Evolutionary conservation across 1,284 basidiomycete genomes (phyloP), one percentile per base, ranked within the genome.

Genomic region (Cystobasidiaceae sp.): DNA sequence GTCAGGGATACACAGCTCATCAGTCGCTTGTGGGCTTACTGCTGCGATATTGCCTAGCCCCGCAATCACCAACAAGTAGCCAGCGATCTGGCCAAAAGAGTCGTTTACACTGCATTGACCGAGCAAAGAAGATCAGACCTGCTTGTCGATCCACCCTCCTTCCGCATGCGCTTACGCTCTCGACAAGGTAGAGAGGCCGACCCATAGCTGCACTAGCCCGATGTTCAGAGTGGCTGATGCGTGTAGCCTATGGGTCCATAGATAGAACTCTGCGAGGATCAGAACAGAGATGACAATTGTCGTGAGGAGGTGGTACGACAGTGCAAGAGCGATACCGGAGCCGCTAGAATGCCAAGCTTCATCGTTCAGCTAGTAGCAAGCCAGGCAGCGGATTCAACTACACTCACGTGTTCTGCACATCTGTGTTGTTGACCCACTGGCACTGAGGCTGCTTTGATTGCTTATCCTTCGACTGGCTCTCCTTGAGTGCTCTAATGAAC

Each of bases 381-480:
- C 5, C 6, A 17, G n/a, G 46, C 7, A 5, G 6, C 8, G 27
- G 21, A 7, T 49, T 5, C 4, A 17, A 44, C 25, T n/a, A n/a
- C 15, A 27, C 60, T 25, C 30, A 61, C 59, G 39, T 62, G 28
- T 64, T 64, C 28, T 51, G 61, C 6, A 64, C 61, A 37, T 64
- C 61, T 15, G 61, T 64, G 34, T 64, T 30, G n/a, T 55, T 43
- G 6, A 55, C 61, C 61, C 61, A 64, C 32, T 64, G 61, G 21
- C 61, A 64, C 23, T 13, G n/a, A 43, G 54, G 11, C 37, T 39
- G 54, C 15, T 56, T 30, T 8, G 54, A 21, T 7, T 4, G 19
- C 9, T 23, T 19, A 15, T 15, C 49, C n/a, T n/a, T n/a, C n/a
- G n/a, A n/a, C n/a, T n/a, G n/a, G n/a, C n/a, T n/a, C n/a, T n/a